These are phyloP conservation scores for Leccinellum rugosiceps DNA, from an alignment of 768 basidiomycete species.

Conservation along the genomic window DNA sequence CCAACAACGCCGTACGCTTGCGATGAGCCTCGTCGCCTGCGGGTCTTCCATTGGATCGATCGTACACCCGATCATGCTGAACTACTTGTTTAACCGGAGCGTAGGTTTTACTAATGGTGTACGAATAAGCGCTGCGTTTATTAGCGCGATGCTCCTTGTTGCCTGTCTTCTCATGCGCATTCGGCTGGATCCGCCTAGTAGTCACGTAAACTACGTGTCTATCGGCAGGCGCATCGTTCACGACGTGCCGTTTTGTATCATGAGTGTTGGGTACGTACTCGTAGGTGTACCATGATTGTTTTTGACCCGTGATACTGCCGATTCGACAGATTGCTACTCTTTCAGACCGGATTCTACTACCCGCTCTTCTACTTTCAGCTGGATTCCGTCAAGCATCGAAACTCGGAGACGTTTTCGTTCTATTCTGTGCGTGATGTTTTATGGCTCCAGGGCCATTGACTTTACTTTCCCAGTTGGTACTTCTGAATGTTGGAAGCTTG, in stretches of 20 bases:
- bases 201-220: background rate
- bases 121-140: background rate
- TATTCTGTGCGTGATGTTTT: conserved; percentile 39
- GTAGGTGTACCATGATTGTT: background rate
- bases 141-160: background rate
- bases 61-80: conserved; percentile 24
- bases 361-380: conserved; percentile 24
- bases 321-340: conserved; percentile 16
- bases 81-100: conserved; percentile 13
- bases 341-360: conserved; percentile 44
- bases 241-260: background rate
- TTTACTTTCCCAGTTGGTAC: conserved; percentile 35
- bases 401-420: conserved; percentile 39
- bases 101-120: background rate
- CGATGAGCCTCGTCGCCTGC: conserved; percentile 39
- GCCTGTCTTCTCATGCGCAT: conserved; percentile 3
- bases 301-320: background rate
- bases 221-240: background rate
- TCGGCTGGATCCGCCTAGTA: background rate
- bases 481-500: conserved; percentile 49
- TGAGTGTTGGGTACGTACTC: background rate
- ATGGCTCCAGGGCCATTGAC: background rate
- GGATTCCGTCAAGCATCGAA: background rate
- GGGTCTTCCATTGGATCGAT: conserved; percentile 31
- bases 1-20: conserved; percentile 34